phyloP scores from a whole-genome alignment of 2,329 filamentous ascomycete genomes.

The Trichoderma aggressivum region DNA sequence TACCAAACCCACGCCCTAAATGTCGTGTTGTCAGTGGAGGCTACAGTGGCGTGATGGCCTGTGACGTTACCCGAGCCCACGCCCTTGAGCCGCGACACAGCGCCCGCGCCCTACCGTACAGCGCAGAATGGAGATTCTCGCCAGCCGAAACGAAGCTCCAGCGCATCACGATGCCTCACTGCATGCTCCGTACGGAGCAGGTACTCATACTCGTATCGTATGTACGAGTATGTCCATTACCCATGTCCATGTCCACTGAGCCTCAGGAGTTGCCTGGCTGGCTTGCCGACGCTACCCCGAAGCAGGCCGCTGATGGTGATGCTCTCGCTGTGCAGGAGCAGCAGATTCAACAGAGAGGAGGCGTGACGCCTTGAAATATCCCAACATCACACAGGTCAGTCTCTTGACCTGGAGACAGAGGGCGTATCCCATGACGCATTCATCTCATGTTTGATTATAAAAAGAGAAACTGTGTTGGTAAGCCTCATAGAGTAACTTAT shows the following conservation, averaged over 20 bases:
- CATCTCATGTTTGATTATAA: not conserved
- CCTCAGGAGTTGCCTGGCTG: not conserved
- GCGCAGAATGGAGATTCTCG: not conserved
- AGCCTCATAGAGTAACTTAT: not conserved
- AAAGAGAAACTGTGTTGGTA: not conserved
- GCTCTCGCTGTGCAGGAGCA: not conserved
- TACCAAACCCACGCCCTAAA: conserved; percentile 9
- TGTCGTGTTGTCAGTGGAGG: conserved; percentile 16
- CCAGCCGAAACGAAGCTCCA: not conserved
- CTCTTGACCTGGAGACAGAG: not conserved
- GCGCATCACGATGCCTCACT: not conserved
- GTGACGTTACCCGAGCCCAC: conserved; percentile 8
- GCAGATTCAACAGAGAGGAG: not conserved
- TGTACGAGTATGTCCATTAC: not conserved
- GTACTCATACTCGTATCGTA: not conserved
- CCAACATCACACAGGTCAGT: not conserved
- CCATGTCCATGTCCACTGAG: not conserved
- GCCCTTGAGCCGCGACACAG: not conserved
- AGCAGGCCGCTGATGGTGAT: not conserved
- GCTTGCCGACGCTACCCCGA: not conserved
- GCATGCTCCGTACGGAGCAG: too few species aligned
- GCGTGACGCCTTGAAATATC: not conserved
- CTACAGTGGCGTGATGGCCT: conserved; percentile 18
- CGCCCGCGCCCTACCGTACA: not conserved
- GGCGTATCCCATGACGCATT: not conserved